Conservation (phyloP, 805 yeast genomes). For the Deakozyma indianensis region DNA sequence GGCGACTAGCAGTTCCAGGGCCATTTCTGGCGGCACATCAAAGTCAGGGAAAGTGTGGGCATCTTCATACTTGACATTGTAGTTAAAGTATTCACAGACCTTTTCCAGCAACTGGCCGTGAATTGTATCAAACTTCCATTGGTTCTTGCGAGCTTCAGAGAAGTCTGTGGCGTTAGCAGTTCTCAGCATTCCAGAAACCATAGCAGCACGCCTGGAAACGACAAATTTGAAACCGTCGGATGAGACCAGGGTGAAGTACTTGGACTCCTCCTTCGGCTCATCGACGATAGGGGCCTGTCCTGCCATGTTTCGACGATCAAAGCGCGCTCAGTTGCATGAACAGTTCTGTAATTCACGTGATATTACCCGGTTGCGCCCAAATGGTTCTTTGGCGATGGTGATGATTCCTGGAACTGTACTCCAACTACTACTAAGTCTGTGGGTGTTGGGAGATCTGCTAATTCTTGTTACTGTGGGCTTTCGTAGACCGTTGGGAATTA, state of each 20-base stretch:
- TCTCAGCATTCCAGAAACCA: slow-evolving; percentile 48
- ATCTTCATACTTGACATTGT: slow-evolving; percentile 48
- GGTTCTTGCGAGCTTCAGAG: slow-evolving; percentile 44
- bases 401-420: no score
- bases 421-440: no score
- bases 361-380: no score
- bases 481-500: no score
- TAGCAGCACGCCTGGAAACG: slow-evolving; percentile 60
- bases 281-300: no score
- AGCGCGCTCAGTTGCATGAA: no score
- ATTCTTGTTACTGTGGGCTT: no score
- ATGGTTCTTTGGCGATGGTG: no score
- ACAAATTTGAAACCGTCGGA: slow-evolving; percentile 53
- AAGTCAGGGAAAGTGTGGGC: slow-evolving; percentile 63
- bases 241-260: slow-evolving; percentile 53
- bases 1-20: slow-evolving; percentile 78
- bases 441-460: no score
- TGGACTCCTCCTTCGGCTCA: neutral
- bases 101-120: slow-evolving; percentile 61
- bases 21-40: slow-evolving; percentile 86
- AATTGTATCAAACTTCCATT: slow-evolving; percentile 45
- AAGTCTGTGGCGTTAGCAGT: slow-evolving; percentile 36
- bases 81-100: slow-evolving; percentile 74
- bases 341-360: no score
- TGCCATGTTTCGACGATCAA: no score